Evolutionary conservation across 371 early-diverging fungal species (phyloP).

Genomic region (Apophysomyces elegans): DNA sequence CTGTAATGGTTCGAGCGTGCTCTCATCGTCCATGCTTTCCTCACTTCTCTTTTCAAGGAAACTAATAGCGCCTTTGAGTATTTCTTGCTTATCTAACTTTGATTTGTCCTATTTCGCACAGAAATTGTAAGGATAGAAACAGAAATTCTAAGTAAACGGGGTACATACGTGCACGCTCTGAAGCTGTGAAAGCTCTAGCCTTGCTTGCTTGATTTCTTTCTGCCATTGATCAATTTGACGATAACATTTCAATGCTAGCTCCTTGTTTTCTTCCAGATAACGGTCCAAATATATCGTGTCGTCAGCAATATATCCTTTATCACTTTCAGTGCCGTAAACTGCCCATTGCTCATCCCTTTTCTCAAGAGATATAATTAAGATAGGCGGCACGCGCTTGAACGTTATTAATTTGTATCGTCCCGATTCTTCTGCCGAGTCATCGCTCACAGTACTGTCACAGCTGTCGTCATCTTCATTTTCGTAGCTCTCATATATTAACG

Average conservation of each 20-base stretch:
- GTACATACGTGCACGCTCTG: slow-evolving; percentile 1
- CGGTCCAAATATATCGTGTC: slow-evolving; percentile 47
- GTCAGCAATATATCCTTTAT: slow-evolving; percentile 26
- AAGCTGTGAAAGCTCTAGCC: slow-evolving; percentile 12
- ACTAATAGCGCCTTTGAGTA: slow-evolving; percentile 20
- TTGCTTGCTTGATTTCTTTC: slow-evolving; percentile 22
- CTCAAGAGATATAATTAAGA: slow-evolving; percentile 39
- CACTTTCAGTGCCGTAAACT: neutral
- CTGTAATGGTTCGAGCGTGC: neutral
- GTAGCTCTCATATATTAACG: slow-evolving; percentile 37
- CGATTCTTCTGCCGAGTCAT: slow-evolving; percentile 1
- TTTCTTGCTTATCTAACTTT: slow-evolving; percentile 21
- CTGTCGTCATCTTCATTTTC: slow-evolving; percentile 17
- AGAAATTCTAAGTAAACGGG: neutral
- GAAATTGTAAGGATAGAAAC: neutral
- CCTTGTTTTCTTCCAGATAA: slow-evolving; percentile 38
- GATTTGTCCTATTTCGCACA: neutral
- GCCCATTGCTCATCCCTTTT: slow-evolving; percentile 12
- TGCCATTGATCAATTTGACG: slow-evolving; percentile 29
- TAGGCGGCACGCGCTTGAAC: slow-evolving; percentile 41
- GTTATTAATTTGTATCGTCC: slow-evolving; percentile 33
- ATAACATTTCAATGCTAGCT: slow-evolving; percentile 26
- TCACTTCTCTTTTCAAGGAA: slow-evolving; percentile 27
- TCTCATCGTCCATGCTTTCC: neutral
- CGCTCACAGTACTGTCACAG: neutral